These are phyloP conservation scores for Dactylellina sp. DNA, from an alignment of 2,329 filamentous ascomycete genomes.

Conservation along the genomic window DNA sequence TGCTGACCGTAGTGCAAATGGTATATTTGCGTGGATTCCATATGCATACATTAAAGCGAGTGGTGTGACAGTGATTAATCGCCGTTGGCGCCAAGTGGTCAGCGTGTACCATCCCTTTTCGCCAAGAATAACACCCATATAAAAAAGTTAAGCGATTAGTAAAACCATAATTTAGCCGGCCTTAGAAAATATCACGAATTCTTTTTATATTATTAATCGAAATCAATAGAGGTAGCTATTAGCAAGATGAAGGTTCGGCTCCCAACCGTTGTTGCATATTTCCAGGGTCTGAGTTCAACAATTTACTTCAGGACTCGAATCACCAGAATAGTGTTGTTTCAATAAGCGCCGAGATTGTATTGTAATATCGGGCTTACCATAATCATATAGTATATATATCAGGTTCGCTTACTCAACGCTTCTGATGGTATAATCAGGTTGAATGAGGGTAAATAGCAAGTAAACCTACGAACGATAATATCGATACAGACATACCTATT, in stretches of 20 bases:
- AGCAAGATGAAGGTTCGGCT: too few relatives aligned
- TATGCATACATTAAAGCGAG: not conserved
- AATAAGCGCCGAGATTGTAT: conserved; percentile 3
- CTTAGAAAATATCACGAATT: not conserved
- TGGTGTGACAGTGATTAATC: not conserved
- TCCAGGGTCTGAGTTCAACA: not conserved
- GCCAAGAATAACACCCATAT: not conserved
- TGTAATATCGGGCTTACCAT: not conserved
- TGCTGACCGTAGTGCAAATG: too few relatives aligned
- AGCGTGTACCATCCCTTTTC: too few relatives aligned
- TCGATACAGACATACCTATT: too few relatives aligned
- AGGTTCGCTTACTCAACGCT: conserved; percentile 1
- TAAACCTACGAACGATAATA: too few relatives aligned
- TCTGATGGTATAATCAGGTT: conserved; percentile 7
- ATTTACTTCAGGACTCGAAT: not conserved
- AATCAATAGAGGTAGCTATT: not conserved
- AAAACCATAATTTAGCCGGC: not conserved
- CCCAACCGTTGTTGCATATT: not conserved
- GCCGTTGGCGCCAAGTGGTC: not conserved
- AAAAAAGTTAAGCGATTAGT: conserved; percentile 18
- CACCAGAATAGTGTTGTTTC: conserved; percentile 3
- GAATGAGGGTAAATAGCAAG: too few relatives aligned
- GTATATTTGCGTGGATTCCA: not conserved
- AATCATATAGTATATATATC: not conserved
- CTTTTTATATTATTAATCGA: conserved; percentile 9